Evolutionary conservation across 805 yeast species (phyloP), one percentile per base, ranked within the genome.

Genomic region (Teunomyces atbi): DNA sequence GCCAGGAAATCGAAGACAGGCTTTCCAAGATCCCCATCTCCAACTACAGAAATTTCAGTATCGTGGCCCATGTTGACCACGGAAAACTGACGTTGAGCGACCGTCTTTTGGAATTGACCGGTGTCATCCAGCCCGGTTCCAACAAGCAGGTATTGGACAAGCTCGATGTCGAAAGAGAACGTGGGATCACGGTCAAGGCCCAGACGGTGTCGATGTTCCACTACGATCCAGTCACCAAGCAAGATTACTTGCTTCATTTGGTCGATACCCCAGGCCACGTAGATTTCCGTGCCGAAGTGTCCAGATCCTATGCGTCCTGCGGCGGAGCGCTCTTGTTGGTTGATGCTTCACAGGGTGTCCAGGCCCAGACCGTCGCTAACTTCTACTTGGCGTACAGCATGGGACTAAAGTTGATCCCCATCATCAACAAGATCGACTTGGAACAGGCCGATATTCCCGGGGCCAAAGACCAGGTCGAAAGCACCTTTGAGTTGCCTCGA

Each of bases 251-350:
- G 45, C 69, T 92, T 39, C 97, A 92, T 70, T 71, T 92, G 38
- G 97, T 94, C 38, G 99, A 92, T 64, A 92, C 98, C 0, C 99
- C 99, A 0, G 99, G 99, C 0, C 99, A 92, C 63, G 98, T 94
- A 27, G 99, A 92, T 64, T 92, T 92, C 64, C 73, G 97, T 45
- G 85, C 94, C 6, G 99, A 92, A 58, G 99, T 92, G 1, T 83
- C 95, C 3, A 69, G 98, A 55, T 88, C 96, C 6, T 91, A 91
- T 66, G 97, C 97, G 2, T 87, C 97, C 0, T 94, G 97, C 71
- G 96, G 91, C 30, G 98, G 98, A 11, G 97, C 97, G 0, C 68
- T 92, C 34, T 65, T 92, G 34, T 66, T 92, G 18, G 96, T 92
- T 1, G 99, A 94, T 71, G 98, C 98, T 1, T 78, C 92, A 2